Base-by-base conservation (phyloP, 345 rosid genomes). In the Lepidium aucheri region DNA sequence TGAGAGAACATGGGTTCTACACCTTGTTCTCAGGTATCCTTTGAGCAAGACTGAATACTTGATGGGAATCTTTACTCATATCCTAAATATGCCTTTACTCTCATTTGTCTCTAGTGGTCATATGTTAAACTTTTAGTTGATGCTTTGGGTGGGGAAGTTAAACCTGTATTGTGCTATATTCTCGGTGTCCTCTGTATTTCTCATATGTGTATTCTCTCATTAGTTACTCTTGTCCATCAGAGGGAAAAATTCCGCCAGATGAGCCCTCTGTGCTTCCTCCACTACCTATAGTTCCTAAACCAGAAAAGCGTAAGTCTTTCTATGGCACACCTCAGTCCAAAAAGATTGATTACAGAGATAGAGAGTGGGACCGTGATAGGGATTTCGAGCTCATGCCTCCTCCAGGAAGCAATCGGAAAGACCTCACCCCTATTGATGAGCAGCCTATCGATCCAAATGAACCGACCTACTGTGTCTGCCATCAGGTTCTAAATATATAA, bases 381-480 rank as follows among this genome's bases (percentile, higher is more conserved):
- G 99, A 90, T 77, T 85, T 90, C 32, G 99, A 90, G 76, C 97
- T 94, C 68, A 88, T 94, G 99, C 99, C 99, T 57, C 99, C 99
- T 70, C 97, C 96, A 20, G 99, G 97, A 65, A 83, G 86, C 81
- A 78, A 85, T 61, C 90, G 77, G 71, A 94, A 79, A 81, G 99
- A 88, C 7, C 82, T 88, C 36, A 16, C 82, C 53, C 72, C 84
- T 57, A 65, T 80, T 45, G 99, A 90, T 46, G 99, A 90, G 58
- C 99, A 86, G 47, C 87, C 99, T 49, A 87, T 94, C 55, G 99
- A 94, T 81, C 99, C 99, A 60, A 88, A 94, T 57, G 99, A 94
- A 76, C 99, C 99, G 9, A 94, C 95, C 30, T 94, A 94, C 74
- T 94, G 99, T 64, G 91, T 87, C 67, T 94, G 99, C 79, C 99